These are phyloP conservation scores for Sphaerulina vaccinii DNA, from an alignment of 2,329 filamentous ascomycete genomes.

Conservation along the genomic window DNA sequence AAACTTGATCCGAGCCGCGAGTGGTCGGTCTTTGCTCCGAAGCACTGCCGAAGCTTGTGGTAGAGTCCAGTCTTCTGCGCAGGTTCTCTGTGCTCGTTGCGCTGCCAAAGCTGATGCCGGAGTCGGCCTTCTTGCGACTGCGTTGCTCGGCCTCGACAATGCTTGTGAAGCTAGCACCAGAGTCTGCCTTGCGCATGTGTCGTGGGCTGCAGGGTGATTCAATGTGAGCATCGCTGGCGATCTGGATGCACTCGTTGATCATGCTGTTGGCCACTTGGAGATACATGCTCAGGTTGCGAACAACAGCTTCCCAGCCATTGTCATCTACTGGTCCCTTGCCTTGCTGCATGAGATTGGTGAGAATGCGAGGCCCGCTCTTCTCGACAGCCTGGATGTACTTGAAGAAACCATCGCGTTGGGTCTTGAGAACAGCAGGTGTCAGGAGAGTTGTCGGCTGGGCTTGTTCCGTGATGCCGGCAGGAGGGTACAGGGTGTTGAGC, in stretches of 20 bases:
- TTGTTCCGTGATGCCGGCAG: constrained; percentile 43
- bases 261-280: constrained; percentile 58
- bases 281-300: constrained; percentile 56
- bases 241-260: constrained; percentile 58
- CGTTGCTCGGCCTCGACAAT: constrained; percentile 19
- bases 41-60: constrained; percentile 56
- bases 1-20: constrained; percentile 24
- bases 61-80: constrained; percentile 43
- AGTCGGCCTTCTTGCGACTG: constrained; percentile 10
- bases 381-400: constrained; percentile 61
- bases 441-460: constrained; percentile 53
- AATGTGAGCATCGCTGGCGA: constrained; percentile 37
- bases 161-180: constrained; percentile 61
- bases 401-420: constrained; percentile 62
- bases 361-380: constrained; percentile 53
- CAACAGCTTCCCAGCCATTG: constrained; percentile 56
- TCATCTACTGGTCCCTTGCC: constrained; percentile 52
- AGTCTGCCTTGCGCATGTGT: constrained; percentile 60
- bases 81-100: constrained; percentile 7
- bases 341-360: constrained; percentile 55
- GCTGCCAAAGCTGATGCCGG: constrained; percentile 11
- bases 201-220: constrained; percentile 26
- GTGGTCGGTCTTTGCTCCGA: constrained; percentile 24
- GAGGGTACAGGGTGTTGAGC: constrained; percentile 66
- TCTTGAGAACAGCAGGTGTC: constrained; percentile 51